Evolutionary conservation across 345 rosid species (phyloP).

Genomic region (Hibiscus syriacus): DNA sequence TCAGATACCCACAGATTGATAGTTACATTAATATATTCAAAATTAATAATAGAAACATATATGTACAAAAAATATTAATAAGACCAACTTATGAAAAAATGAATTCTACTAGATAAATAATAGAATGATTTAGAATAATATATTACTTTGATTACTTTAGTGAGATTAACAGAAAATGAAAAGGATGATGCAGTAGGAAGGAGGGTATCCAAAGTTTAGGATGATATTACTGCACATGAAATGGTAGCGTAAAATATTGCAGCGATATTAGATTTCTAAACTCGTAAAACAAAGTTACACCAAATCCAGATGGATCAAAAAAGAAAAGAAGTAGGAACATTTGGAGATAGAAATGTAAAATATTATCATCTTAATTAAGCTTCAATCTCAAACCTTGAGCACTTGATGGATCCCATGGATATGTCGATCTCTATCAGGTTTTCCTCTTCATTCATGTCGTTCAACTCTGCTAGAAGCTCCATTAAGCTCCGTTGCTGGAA

Average conservation of each 20-base stretch:
- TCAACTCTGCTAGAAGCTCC: constrained; percentile 46
- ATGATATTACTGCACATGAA: not conserved
- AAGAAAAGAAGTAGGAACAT: not conserved
- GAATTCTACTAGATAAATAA: too few relatives aligned
- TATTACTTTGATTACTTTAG: constrained; percentile 25
- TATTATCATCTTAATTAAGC: not conserved
- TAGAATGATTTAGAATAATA: too few relatives aligned
- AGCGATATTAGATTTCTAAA: not conserved
- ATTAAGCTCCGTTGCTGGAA: constrained; percentile 29
- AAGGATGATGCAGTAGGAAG: not conserved
- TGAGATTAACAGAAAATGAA: not conserved
- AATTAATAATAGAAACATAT: too few relatives aligned
- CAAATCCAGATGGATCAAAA: constrained; percentile 32
- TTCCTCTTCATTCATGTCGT: constrained; percentile 62
- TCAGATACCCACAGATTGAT: too few relatives aligned
- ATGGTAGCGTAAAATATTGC: not conserved
- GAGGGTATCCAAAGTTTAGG: constrained; percentile 29
- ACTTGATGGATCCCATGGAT: constrained; percentile 71
- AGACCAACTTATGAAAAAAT: too few relatives aligned
- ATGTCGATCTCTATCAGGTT: constrained; percentile 81
- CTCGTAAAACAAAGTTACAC: not conserved
- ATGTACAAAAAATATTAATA: too few relatives aligned
- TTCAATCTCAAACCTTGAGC: constrained; percentile 64
- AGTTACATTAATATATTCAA: too few relatives aligned
- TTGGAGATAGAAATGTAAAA: not conserved